A percentile compares a stretch with the other conserved stretches of the same genome.
Conservation (phyloP, 345 rosid genomes). For the Lepidium didymum region DNA sequence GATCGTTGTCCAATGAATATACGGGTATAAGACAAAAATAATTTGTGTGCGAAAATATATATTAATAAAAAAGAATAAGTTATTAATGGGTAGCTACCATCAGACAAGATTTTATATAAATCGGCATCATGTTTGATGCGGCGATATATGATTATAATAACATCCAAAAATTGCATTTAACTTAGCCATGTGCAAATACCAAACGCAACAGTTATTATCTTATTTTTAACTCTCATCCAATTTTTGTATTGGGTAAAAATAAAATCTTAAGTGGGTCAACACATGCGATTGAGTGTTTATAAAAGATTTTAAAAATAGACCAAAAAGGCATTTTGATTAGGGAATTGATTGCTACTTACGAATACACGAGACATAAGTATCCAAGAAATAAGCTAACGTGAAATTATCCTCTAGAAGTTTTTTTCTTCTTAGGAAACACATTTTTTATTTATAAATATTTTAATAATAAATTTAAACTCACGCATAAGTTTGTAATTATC, state of each 20-base stretch:
- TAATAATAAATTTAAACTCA: too few relatives aligned
- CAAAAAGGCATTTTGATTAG: not conserved
- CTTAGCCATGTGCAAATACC: slow-evolving; percentile 31
- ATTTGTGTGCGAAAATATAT: not conserved
- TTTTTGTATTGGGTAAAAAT: not conserved
- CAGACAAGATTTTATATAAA: slow-evolving; percentile 20
- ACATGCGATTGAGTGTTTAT: slow-evolving; percentile 2
- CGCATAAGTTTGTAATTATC: not conserved
- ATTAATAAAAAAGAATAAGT: slow-evolving; percentile 5
- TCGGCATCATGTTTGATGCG: slow-evolving; percentile 29
- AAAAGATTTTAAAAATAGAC: not conserved
- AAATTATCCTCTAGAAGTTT: slow-evolving; percentile 15
- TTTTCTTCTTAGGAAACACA: slow-evolving; percentile 9
- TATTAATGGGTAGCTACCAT: slow-evolving; percentile 25
- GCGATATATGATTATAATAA: slow-evolving; percentile 26
- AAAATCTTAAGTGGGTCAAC: slow-evolving; percentile 26
- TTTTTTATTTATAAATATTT: not conserved
- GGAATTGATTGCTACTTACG: slow-evolving; percentile 20
- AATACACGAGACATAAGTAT: slow-evolving; percentile 23
- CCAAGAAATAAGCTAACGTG: slow-evolving; percentile 15
- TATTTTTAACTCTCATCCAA: slow-evolving; percentile 17
- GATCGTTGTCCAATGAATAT: too few relatives aligned
- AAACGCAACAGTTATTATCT: slow-evolving; percentile 16
- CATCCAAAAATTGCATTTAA: slow-evolving; percentile 24
- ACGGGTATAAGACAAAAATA: not conserved